Percentiles rank a stretch among this genome's conserved stretches.
These are phyloP conservation scores for Trichoderma virens DNA, from an alignment of 495 filamentous ascomycete species.

Conservation along the genomic window DNA sequence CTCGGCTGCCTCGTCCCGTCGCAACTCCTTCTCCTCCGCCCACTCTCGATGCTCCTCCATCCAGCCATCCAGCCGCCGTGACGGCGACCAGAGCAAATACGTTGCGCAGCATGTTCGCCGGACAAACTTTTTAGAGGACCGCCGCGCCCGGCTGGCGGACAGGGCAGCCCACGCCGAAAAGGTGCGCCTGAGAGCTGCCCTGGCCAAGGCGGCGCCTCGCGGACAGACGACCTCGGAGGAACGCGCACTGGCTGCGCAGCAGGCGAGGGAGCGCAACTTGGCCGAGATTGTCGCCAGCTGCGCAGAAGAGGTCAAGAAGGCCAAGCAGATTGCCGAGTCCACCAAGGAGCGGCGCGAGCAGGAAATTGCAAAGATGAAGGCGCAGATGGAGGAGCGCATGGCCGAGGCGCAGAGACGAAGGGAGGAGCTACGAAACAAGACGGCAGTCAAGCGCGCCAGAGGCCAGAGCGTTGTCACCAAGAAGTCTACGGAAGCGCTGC, in stretches of 20 bases:
- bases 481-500: slow-evolving; percentile 43
- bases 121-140: slow-evolving; percentile 83
- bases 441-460: slow-evolving; percentile 51
- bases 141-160: slow-evolving; percentile 88
- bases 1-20: slow-evolving; percentile 77
- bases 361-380: slow-evolving; percentile 62
- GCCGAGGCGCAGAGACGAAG: slow-evolving; percentile 79
- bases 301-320: slow-evolving; percentile 88
- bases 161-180: slow-evolving; percentile 93
- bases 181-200: slow-evolving; percentile 83
- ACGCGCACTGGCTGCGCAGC: slow-evolving; percentile 78
- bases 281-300: slow-evolving; percentile 91
- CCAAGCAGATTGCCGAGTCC: slow-evolving; percentile 87
- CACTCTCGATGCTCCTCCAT: slow-evolving; percentile 61
- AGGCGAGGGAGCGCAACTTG: slow-evolving; percentile 82
- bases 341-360: slow-evolving; percentile 86
- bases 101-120: slow-evolving; percentile 86
- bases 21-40: slow-evolving; percentile 81
- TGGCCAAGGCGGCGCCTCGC: slow-evolving; percentile 68
- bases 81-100: slow-evolving; percentile 66
- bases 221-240: slow-evolving; percentile 62
- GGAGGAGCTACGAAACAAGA: slow-evolving; percentile 49
- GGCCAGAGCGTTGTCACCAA: slow-evolving; percentile 52
- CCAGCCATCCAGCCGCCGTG: slow-evolving; percentile 47
- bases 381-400: slow-evolving; percentile 82